Percentiles rank a stretch among this genome's conserved stretches.
phyloP scores from a whole-genome alignment of 805 yeast genomes.

The Wickerhamiella hasegawae region DNA sequence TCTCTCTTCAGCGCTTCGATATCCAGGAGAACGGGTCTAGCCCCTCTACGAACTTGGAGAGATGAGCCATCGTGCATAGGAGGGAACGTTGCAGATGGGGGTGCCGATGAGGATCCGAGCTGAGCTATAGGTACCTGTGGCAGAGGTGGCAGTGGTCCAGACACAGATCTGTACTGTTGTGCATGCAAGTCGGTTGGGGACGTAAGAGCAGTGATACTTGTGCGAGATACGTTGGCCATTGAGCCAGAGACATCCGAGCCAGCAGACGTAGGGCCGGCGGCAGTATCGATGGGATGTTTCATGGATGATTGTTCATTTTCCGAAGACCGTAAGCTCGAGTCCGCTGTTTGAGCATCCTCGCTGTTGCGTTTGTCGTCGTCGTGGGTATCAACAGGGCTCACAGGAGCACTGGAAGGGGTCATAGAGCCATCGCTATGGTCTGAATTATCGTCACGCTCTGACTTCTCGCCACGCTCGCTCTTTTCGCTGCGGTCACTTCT shows the following conservation, averaged over 20 bases:
- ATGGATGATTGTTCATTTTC: neutral
- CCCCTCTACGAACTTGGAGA: constrained; percentile 6
- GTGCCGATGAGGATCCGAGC: neutral
- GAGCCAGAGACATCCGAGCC: neutral
- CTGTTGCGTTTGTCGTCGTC: neutral
- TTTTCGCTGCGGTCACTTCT: no score
- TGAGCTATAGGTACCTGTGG: neutral
- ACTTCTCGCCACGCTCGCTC: no score
- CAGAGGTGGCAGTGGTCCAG: neutral
- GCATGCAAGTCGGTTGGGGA: no score
- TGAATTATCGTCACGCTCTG: no score
- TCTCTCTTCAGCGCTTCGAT: constrained; percentile 4
- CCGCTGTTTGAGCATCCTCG: neutral
- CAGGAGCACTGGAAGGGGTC: neutral
- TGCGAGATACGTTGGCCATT: neutral
- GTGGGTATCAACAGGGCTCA: neutral
- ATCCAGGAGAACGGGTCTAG: constrained; percentile 6
- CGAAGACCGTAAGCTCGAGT: neutral
- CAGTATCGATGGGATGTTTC: neutral
- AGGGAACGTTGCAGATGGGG: neutral
- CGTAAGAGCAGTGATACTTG: no score
- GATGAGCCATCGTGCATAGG: neutral
- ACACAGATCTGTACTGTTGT: neutral
- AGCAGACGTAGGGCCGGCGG: neutral
- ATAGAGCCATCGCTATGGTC: no score